Percentiles rank a stretch among this genome's conserved stretches.
phyloP scores from a whole-genome alignment of 495 filamentous ascomycete species.

The Penicillium malachiteum region DNA sequence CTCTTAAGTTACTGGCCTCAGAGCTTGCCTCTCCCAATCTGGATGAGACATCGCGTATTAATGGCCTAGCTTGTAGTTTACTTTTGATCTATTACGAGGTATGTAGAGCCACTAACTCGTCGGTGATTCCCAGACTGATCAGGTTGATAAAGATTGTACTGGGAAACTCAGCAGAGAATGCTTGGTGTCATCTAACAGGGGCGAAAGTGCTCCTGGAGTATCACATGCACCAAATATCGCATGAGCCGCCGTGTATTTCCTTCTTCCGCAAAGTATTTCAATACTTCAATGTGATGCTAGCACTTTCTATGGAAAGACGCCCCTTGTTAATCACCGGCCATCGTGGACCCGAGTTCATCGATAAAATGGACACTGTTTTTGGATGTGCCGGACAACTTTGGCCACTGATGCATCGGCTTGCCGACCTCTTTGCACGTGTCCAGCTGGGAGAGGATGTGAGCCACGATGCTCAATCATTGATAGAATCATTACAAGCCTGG shows the following conservation, averaged over 20 bases:
- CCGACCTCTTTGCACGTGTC: constrained; percentile 1
- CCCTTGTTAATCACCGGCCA: not conserved
- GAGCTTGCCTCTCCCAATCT: constrained; percentile 5
- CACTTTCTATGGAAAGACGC: constrained; percentile 5
- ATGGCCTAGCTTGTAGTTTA: constrained; percentile 8
- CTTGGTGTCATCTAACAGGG: constrained; percentile 13
- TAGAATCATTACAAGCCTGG: constrained; percentile 1
- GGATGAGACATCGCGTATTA: not conserved
- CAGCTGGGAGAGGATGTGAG: constrained; percentile 3
- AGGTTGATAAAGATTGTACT: constrained; percentile 6
- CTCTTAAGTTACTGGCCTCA: constrained; percentile 4
- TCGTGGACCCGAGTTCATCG: not conserved
- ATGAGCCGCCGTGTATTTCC: not conserved
- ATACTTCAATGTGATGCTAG: constrained; percentile 17
- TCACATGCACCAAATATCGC: not conserved
- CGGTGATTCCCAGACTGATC: not conserved
- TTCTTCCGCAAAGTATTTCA: constrained; percentile 14
- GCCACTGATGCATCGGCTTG: constrained; percentile 11
- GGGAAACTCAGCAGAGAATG: constrained; percentile 10
- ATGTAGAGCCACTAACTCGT: not conserved
- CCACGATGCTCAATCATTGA: not conserved
- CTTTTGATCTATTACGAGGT: constrained; percentile 17
- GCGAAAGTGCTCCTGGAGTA: constrained; percentile 10
- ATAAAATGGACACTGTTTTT: constrained; percentile 10
- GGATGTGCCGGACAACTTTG: constrained; percentile 8